Conservation (phyloP, 1,284 basidiomycete species). For the Porogramme epimiltina region DNA sequence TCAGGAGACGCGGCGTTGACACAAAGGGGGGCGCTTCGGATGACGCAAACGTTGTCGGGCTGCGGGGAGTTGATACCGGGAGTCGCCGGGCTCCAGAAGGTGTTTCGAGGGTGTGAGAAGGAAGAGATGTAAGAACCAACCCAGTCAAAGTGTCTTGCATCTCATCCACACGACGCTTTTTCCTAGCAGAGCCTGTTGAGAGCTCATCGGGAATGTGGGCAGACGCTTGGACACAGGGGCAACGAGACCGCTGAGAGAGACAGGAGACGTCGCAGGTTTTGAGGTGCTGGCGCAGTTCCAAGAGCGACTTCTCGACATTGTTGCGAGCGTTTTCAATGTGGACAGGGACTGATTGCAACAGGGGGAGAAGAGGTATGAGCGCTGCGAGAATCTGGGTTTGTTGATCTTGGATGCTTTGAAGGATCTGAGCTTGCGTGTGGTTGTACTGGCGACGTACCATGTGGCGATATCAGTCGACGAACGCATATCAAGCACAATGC, state of each 20-base stretch:
- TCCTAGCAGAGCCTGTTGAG: background rate
- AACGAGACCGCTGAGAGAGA: background rate
- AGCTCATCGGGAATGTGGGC: background rate
- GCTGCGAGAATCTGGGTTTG: slow-evolving; percentile 50
- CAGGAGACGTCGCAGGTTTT: background rate
- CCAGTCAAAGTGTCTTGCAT: background rate
- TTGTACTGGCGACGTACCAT: slow-evolving; percentile 25
- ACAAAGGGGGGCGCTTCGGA: too few relatives aligned
- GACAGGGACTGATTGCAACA: slow-evolving; percentile 56
- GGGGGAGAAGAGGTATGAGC: slow-evolving; percentile 56
- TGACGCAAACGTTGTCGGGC: too few relatives aligned
- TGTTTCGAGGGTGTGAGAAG: too few relatives aligned
- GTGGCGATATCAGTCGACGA: background rate
- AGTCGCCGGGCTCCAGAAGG: too few relatives aligned
- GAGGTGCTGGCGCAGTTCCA: slow-evolving; percentile 12
- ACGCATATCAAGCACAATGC: slow-evolving; percentile 3
- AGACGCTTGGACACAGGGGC: background rate
- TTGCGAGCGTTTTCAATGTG: slow-evolving; percentile 56
- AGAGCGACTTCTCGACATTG: slow-evolving; percentile 40
- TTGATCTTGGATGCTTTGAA: slow-evolving; percentile 60
- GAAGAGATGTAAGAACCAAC: background rate
- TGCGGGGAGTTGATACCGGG: too few relatives aligned
- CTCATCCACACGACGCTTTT: slow-evolving; percentile 18
- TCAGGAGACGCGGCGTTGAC: too few relatives aligned
- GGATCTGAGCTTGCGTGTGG: slow-evolving; percentile 47